Conservation (phyloP, 1,284 basidiomycete species). For the Coniferiporia weirii region DNA sequence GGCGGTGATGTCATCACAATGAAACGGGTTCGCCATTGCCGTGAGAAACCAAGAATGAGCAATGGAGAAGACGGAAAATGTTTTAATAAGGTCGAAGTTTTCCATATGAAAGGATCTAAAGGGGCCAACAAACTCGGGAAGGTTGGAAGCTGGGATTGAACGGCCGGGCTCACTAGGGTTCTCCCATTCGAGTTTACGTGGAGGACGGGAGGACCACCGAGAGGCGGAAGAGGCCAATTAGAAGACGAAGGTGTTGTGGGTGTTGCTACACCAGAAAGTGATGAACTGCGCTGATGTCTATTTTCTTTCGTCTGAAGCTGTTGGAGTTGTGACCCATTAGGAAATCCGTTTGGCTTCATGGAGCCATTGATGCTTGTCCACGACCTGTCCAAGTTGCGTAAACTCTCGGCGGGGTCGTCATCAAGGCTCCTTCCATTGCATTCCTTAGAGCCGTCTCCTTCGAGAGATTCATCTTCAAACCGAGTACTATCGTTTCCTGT, state of each 20-base stretch:
- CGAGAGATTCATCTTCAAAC: conserved; percentile 21
- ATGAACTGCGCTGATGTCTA: conserved; percentile 15
- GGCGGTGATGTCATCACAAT: conserved; percentile 53
- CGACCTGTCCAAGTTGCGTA: conserved; percentile 9
- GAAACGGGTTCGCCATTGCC: conserved; percentile 64
- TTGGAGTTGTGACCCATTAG: background rate
- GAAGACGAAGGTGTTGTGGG: conserved; percentile 10
- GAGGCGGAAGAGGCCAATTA: conserved; percentile 10
- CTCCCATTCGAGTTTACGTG: conserved; percentile 28
- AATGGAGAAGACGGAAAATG: conserved; percentile 61
- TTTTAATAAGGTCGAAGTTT: conserved; percentile 52
- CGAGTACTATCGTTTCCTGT: conserved; percentile 16
- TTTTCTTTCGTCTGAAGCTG: conserved; percentile 4
- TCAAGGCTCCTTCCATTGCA: conserved; percentile 10
- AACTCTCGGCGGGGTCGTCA: conserved; percentile 5
- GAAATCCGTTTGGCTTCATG: conserved; percentile 1
- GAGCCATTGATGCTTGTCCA: conserved; percentile 9
- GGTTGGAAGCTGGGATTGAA: conserved; percentile 35
- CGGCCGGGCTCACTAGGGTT: conserved; percentile 29
- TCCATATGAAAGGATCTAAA: conserved; percentile 46
- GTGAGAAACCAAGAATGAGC: conserved; percentile 62
- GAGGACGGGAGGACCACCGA: conserved; percentile 35
- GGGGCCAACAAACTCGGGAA: conserved; percentile 53
- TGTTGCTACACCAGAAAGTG: conserved; percentile 10
- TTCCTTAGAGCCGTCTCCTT: conserved; percentile 11